Base-by-base conservation (phyloP, 805 yeast genomes). In the Sporopachydermia lactativora region DNA sequence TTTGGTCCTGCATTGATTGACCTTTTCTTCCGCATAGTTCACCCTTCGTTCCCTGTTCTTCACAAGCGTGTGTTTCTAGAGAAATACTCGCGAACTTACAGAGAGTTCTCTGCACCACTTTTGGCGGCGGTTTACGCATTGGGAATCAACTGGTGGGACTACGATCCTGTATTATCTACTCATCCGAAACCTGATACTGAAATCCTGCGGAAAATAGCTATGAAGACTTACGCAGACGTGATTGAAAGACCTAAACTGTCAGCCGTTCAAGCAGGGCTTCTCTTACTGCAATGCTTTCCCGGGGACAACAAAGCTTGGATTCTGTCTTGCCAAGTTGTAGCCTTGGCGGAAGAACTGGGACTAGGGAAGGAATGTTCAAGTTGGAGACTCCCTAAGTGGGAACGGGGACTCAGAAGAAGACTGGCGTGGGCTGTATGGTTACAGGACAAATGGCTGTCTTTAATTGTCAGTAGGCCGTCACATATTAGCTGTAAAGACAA, bases 321-420 rank as follows among this genome's bases (percentile, higher is more conserved):
- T 3, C 59, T 88, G 35, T 80, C 84, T 53, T 81, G 94, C 2
- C 94, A 84, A 48, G 83, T 89, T 16, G 88, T 84, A 4, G 81
- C 94, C 0, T 59, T 88, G 15, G 78, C 96, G 1, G 96, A 89
- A 58, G 95, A 89, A 49, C 63, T 89, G 14, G 96, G 97, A 0
- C 63, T 89, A 6, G 95, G 95, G 0, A 65, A 84, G n/a, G 89
- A 88, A 53, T 88, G 96, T 52, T 76, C 80, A 43, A 73, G 71
- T 47, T 89, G 98, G 98, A 77, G 81, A 51, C 61, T 89, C 28
- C 97, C 97, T 0, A 78, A 80, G 50, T 92, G 97, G 97, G 98
- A 89, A 54, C 68, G 94, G 39, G 94, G 94, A 4, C 61, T 89
- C 39, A 68, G 98, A 40, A 73, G 84, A 49, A 66, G 97, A 43